Conservation (phyloP, 73 alveolate genomes). For the Uronychia binucleata region DNA sequence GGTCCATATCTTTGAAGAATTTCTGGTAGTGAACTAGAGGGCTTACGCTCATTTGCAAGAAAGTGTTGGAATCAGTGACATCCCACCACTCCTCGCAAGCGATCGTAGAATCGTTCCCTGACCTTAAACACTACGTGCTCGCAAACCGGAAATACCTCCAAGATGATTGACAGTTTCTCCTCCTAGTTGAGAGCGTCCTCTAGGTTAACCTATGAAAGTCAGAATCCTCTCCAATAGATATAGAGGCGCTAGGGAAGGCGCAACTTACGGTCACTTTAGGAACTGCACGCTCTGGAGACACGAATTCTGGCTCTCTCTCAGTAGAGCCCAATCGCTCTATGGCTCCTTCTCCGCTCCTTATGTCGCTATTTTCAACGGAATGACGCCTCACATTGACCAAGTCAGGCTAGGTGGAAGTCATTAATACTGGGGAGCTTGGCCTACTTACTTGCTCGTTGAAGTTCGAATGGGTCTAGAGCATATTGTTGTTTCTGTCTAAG, state of each 20-base stretch:
- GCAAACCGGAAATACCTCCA: conserved; percentile 22
- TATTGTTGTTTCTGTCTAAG: no score
- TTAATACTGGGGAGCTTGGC: no score
- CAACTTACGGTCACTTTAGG: not conserved
- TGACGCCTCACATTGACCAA: no score
- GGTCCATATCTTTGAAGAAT: conserved; percentile 26
- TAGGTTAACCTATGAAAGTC: conserved; percentile 8
- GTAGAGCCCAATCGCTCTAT: not conserved
- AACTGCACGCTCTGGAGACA: not conserved
- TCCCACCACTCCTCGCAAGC: conserved; percentile 58
- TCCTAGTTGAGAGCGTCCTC: conserved; percentile 24
- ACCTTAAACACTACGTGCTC: conserved; percentile 1
- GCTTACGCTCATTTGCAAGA: not conserved
- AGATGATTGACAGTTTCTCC: conserved; percentile 29
- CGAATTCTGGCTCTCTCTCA: not conserved
- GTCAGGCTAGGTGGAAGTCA: no score
- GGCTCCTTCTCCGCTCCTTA: not conserved
- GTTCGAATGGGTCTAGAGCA: no score
- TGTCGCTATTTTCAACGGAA: not conserved
- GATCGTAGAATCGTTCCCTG: conserved; percentile 11
- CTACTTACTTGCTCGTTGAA: no score
- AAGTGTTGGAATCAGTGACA: conserved; percentile 28
- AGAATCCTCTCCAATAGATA: not conserved
- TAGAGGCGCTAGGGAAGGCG: not conserved
- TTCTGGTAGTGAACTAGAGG: conserved; percentile 9